These are phyloP conservation scores for Moesziomyces sp. DNA, from an alignment of 1,284 basidiomycete species.

Conservation along the genomic window DNA sequence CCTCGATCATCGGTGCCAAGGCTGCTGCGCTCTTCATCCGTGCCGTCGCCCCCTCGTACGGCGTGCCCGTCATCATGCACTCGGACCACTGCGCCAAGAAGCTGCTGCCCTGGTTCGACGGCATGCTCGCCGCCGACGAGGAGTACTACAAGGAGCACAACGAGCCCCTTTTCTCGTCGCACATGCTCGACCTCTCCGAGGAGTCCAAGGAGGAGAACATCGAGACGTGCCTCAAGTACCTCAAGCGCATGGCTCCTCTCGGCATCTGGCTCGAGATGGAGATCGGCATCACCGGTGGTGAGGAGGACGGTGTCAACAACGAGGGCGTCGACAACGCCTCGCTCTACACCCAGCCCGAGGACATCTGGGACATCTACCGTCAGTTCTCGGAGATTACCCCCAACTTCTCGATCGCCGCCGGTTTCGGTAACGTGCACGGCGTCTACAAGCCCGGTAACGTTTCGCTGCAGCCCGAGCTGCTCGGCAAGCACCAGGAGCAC, in stretches of 20 bases:
- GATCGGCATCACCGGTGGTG: slow-evolving; percentile 99
- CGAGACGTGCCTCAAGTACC: slow-evolving; percentile 90
- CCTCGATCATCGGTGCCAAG: slow-evolving; percentile 90
- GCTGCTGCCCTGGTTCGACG: slow-evolving; percentile 99
- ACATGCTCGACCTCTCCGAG: slow-evolving; percentile 99
- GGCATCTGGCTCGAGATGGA: slow-evolving; percentile 99
- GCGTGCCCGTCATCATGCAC: slow-evolving; percentile 90
- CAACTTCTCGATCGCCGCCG: slow-evolving; percentile 96
- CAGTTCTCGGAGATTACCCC: slow-evolving; percentile 86
- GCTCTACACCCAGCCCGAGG: slow-evolving; percentile 97
- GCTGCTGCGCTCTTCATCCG: slow-evolving; percentile 95
- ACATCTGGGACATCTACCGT: slow-evolving; percentile 85
- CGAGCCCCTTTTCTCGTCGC: slow-evolving; percentile 95
- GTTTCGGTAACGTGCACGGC: slow-evolving; percentile 92
- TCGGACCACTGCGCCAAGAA: slow-evolving; percentile 99
- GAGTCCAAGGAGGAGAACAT: slow-evolving; percentile 99
- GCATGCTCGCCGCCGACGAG: slow-evolving; percentile 97
- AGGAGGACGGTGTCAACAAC: slow-evolving; percentile 90
- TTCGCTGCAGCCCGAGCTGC: slow-evolving; percentile 87
- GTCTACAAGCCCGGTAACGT: slow-evolving; percentile 72
- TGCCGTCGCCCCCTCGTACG: slow-evolving; percentile 75
- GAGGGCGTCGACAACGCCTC: slow-evolving; percentile 88
- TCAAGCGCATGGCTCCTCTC: slow-evolving; percentile 88
- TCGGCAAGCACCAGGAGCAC: slow-evolving; percentile 89
- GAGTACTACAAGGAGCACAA: slow-evolving; percentile 88